phyloP scores from a whole-genome alignment of 2,329 filamentous ascomycete genomes.

The Verruconis gallopava region DNA sequence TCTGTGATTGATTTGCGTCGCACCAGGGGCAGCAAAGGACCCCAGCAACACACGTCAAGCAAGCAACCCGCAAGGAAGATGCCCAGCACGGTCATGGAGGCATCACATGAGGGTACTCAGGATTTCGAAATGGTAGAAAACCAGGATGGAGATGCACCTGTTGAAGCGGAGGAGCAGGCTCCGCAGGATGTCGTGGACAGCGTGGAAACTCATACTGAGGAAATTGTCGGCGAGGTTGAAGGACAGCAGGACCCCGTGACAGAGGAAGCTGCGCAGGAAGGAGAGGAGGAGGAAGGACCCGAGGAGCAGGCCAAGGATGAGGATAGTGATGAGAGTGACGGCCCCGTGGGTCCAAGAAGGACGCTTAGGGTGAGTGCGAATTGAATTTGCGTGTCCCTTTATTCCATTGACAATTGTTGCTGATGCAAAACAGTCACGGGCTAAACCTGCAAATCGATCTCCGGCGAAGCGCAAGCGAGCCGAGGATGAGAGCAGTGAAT shows the following conservation, averaged over 20 bases:
- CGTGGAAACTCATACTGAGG: conserved; percentile 13
- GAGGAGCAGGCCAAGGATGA: conserved; percentile 14
- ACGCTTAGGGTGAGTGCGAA: conserved; percentile 8
- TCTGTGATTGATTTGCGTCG: conserved; percentile 26
- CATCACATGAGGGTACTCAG: conserved; percentile 33
- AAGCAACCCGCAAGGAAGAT: conserved; percentile 25
- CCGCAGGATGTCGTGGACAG: conserved; percentile 22
- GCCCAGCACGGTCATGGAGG: conserved; percentile 39
- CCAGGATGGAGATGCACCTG: conserved; percentile 17
- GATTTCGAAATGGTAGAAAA: conserved; percentile 24
- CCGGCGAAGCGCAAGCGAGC: conserved; percentile 25
- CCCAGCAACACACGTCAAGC: conserved; percentile 12
- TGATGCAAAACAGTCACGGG: conserved; percentile 2
- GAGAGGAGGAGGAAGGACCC: background rate
- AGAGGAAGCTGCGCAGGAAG: conserved; percentile 2
- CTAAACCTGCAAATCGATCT: conserved; percentile 26
- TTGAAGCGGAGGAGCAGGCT: conserved; percentile 14
- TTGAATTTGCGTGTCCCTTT: conserved; percentile 15
- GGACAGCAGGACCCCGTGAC: background rate
- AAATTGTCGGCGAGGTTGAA: conserved; percentile 10
- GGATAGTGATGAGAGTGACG: conserved; percentile 41
- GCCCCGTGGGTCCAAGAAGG: conserved; percentile 28
- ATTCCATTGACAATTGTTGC: conserved; percentile 16
- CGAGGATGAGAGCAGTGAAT: conserved; percentile 48
- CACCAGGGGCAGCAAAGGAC: conserved; percentile 33